Conservation (phyloP, 345 rosid genomes). For the Eucalyptus curtisii region DNA sequence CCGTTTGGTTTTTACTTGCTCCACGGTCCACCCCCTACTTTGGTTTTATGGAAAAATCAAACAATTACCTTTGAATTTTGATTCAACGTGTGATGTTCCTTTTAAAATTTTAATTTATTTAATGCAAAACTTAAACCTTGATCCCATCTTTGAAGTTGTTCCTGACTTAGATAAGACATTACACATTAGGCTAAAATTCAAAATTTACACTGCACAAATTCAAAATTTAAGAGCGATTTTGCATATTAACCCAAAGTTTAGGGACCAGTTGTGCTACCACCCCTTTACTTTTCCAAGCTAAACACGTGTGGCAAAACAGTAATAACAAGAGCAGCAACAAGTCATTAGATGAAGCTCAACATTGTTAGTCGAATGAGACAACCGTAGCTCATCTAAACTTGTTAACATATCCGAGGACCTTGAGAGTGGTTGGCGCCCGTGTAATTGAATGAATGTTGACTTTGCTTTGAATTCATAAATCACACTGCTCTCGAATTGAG, state of each 20-base stretch:
- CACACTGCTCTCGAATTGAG: neutral
- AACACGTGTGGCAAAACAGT: neutral
- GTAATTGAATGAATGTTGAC: neutral
- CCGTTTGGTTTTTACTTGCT: neutral
- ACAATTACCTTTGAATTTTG: neutral
- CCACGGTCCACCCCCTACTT: neutral
- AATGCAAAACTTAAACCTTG: neutral
- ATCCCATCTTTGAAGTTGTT: neutral
- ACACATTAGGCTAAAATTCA: rapidly evolving
- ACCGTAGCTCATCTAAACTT: neutral
- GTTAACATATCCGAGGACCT: neutral
- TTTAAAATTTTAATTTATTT: neutral
- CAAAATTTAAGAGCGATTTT: neutral
- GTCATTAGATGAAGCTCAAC: neutral
- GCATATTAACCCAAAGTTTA: neutral
- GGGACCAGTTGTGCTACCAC: neutral
- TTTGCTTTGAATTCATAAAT: neutral
- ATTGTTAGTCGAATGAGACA: neutral
- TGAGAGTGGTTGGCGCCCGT: neutral
- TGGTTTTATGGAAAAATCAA: neutral
- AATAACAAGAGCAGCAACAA: neutral
- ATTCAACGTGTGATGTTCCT: rapidly evolving
- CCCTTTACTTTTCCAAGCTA: neutral
- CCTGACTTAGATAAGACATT: rapidly evolving
- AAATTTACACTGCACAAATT: rapidly evolving